Base-by-base conservation (phyloP, 345 rosid species). In the Hypericum perforatum region DNA sequence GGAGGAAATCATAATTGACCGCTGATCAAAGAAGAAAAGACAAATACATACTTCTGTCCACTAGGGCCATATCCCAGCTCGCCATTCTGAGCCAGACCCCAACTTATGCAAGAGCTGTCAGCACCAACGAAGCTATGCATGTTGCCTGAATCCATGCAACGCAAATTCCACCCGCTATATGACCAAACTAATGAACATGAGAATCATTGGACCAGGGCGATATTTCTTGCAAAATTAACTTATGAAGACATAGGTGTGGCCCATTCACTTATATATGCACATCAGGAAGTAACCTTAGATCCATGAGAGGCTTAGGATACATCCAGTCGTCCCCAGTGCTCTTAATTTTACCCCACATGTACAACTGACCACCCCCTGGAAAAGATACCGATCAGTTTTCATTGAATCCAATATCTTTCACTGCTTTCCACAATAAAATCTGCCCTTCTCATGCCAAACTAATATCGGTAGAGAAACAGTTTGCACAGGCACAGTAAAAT, bases 61-160 rank as follows among this genome's bases (percentile, higher is more conserved):
- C 43, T 62, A 46, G 98, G 98, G 50, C 98, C 98, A 54, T 92
- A 92, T 70, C 97, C 98, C 47, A 92, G 78, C 64, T 92, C 98
- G 49, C 98, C 98, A 63, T 85, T 75, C 59, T 69, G 85, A 69
- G 94, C 98, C 58, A 77, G 86, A 55, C 98, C 98, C 97, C 97
- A 92, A 61, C 98, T 92, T 54, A 92, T 88, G 91, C 98, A 88
- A 55, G 98, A 92, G 58, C 67, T 60, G 65, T 92, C 95, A 8
- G 98, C 98, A 57, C 98, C 98, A 45, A 92, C 98, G 80, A 92
- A 88, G 70, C 82, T 83, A 70, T 88, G 97, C 97, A 85, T 83
- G 65, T 63, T 80, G 66, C 98, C 98, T 0, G 98, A 92, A 79
- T 82, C 91, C 95, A 92, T 92, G 79, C 95, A 92, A 6, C 95